Evolutionary conservation across 1,284 basidiomycete species (phyloP), one percentile per base, ranked within the genome.

Genomic region (Rhodotorula sp.): DNA sequence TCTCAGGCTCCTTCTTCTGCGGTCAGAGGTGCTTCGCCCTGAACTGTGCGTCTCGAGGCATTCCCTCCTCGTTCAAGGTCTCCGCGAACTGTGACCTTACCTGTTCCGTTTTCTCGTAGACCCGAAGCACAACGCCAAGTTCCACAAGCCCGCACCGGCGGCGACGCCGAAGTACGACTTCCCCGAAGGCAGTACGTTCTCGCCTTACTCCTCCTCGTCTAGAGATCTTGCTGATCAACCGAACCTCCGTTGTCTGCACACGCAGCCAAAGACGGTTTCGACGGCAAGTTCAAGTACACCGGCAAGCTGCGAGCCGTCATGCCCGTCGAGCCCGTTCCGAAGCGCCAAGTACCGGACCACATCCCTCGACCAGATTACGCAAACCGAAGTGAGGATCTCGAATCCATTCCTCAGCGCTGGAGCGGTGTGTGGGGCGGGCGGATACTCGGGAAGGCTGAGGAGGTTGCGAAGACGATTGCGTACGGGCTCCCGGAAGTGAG

Each of bases 341-440:
- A 81, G 72, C 88, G 91, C 51, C 77, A 77, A 20, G 86, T 93
- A 6, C 91, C 91, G 10, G 85, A 83, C 46, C 86, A 90, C 75
- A 92, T 93, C 74, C 84, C 83, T 24, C 83, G 85, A 65, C 91
- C 91, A 22, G 91, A 93, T 74, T 92, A 92, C 80, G 88, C 87
- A 58, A 83, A 85, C 75, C 84, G 88, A 77, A 88, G 90, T 90
- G 82, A 71, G 72, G 24, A 20, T 22, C 49, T 65, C 46, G 36
- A 49, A 10, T 34, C 53, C 10, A 53, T 56, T 5, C 57, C 44
- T 22, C 48, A 39, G 49, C 39, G 55, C 22, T 65, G 67, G 67
- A 29, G 46, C 30, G 44, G 29, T 30, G 54, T 58, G 2, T 57
- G 53, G 62, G 67, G 62, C 22, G 67, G 67, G 10, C 24, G 48